Conservation (phyloP, 805 yeast species). For the Saccharomycopsis sp. region DNA sequence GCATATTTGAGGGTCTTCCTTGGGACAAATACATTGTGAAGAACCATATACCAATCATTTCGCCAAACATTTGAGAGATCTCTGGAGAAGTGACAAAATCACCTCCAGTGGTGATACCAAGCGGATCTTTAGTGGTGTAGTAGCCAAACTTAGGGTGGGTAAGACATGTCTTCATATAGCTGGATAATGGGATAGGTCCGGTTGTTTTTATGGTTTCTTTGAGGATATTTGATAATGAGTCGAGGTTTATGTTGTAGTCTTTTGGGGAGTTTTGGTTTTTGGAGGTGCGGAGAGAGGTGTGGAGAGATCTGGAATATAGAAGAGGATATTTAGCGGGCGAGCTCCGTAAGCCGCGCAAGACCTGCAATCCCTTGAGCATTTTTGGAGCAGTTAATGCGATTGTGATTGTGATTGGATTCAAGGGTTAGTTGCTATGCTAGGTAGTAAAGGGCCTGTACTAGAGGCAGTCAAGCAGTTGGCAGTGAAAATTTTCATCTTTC, state of each 20-base stretch:
- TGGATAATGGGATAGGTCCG: slow-evolving; percentile 69
- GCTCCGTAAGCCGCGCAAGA: too few relatives aligned
- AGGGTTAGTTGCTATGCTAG: too few relatives aligned
- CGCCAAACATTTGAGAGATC: slow-evolving; percentile 82
- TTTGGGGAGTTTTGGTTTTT: slow-evolving; percentile 4
- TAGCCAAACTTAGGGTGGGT: slow-evolving; percentile 75
- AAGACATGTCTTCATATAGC: slow-evolving; percentile 76
- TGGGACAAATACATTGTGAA: slow-evolving; percentile 54
- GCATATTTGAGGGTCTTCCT: slow-evolving; percentile 40
- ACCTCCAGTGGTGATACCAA: slow-evolving; percentile 46
- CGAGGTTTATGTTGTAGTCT: neutral
- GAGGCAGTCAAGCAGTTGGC: too few relatives aligned
- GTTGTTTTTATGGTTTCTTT: slow-evolving; percentile 52
- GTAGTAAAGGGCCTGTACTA: too few relatives aligned
- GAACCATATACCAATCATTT: slow-evolving; percentile 72
- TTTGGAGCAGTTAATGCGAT: neutral
- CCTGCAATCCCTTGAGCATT: neutral
- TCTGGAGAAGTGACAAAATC: slow-evolving; percentile 86
- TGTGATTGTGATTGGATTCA: neutral
- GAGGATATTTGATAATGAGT: slow-evolving; percentile 29
- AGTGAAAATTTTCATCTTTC: neutral
- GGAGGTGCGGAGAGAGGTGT: too few relatives aligned
- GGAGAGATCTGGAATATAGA: too few relatives aligned
- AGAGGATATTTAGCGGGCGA: too few relatives aligned
- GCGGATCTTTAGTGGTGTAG: slow-evolving; percentile 70